A percentile compares a stretch with the other conserved stretches of the same genome.
Conservation (phyloP, 352 stramenopile species). For the Globisporangium middletonii region DNA sequence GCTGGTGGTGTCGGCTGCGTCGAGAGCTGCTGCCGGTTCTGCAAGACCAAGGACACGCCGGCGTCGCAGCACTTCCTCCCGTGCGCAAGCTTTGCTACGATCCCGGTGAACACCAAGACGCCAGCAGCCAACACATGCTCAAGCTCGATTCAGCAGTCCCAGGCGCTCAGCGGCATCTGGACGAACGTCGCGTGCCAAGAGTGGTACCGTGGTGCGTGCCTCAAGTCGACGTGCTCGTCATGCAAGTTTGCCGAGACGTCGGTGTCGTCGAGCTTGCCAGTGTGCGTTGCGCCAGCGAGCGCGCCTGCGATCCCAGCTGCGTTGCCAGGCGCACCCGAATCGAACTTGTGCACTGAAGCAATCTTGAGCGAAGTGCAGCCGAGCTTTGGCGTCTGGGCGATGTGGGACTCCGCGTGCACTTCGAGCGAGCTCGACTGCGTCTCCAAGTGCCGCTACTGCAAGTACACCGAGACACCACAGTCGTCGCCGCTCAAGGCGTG, state of each 20-base stretch:
- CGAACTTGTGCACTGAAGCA: conserved; percentile 9
- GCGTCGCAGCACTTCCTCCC: conserved; percentile 1
- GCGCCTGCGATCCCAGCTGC: background rate
- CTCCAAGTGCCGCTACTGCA: conserved; percentile 12
- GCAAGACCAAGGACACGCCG: conserved; percentile 8
- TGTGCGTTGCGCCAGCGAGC: background rate
- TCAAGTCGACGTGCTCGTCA: conserved; percentile 5
- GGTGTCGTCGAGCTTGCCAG: conserved; percentile 1
- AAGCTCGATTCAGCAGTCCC: background rate
- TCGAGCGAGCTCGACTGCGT: conserved; percentile 3
- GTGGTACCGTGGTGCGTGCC: conserved; percentile 7
- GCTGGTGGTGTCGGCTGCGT: conserved; percentile 2
- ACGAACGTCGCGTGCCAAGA: conserved; percentile 8
- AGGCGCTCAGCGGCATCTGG: conserved; percentile 13
- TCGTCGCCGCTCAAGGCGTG: conserved; percentile 6
- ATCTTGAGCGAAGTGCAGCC: conserved; percentile 2
- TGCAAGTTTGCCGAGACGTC: conserved; percentile 9
- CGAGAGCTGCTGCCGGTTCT: conserved; percentile 8
- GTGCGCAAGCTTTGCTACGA: conserved; percentile 5
- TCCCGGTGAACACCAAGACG: conserved; percentile 1
- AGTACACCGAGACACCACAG: conserved; percentile 2
- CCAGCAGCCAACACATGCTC: conserved; percentile 7
- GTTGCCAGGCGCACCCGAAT: background rate
- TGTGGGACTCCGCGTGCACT: conserved; percentile 9
- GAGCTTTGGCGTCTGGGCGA: conserved; percentile 10